Base-by-base conservation (phyloP, 1,284 basidiomycete species). In the Malassezia japonica region DNA sequence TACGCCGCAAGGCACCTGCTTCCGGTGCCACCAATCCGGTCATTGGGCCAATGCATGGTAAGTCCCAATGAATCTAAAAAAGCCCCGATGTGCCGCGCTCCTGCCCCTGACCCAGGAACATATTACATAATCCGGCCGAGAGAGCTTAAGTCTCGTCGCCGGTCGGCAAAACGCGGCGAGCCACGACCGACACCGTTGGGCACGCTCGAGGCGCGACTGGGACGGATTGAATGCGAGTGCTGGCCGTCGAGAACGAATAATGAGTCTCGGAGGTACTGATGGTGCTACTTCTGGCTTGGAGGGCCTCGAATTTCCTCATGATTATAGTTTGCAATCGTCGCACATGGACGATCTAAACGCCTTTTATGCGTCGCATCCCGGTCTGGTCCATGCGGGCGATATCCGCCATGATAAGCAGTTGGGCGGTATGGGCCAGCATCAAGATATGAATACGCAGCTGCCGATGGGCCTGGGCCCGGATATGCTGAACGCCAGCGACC, bases 1-100 rank as follows among this genome's bases (percentile, higher is more conserved):
- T n/a, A n/a, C n/a, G n/a, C n/a, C n/a, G n/a, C n/a, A n/a, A n/a
- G 25, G 12, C n/a, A 32, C 28, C 4, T 55, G 53, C 32, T 55
- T 46, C 38, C 39, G 32, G 6, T 55, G 53, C 32, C 29, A 39
- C 16, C 28, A 45, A 16, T 18, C 34, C n/a, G 55, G 55, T 1
- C 55, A 56, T 23, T 56, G 55, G 55, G 39, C 50, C 9, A 44
- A 34, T 39, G 40, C 32, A 9, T 54, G 51, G 50, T 51, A 16
- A 16, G 50, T 51, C 21, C 12, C 16, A 28, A 7, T 28, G 1
- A 23, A 6, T 10, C 10, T 9, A 33, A n/a, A n/a, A n/a, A n/a
- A n/a, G n/a, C n/a, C n/a, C n/a, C n/a, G n/a, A n/a, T n/a, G 3
- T 40, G 25, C 16, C 15, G 13, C 20, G 21, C 16, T 23, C 38